Base-by-base conservation (phyloP, 202 grass and related monocot species). In the Eragrostis tef region DNA sequence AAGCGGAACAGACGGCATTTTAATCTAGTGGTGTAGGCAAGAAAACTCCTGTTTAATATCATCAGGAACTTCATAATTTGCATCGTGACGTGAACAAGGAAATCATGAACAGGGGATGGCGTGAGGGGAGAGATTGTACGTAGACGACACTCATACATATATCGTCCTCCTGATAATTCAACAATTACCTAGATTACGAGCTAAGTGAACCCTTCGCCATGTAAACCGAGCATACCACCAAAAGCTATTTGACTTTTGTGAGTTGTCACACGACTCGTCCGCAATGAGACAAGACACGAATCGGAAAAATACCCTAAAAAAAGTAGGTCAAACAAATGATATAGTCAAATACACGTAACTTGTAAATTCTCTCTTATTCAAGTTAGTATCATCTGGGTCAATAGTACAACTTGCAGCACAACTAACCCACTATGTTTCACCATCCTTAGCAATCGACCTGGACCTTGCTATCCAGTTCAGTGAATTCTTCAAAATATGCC, bases 401-500 rank as follows among this genome's bases (percentile, higher is more conserved):
- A 7, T 14, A 61, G 39, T 86, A 60, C 71, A 76, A 9, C 42
- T 26, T 61, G 21, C 34, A 62, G 51, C 86, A 88, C 15, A 49
- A 41, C 49, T 71, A 65, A 78, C 22, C 54, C 47, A 71, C 60
- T 51, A 78, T 64, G 17, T 58, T 74, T 17, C 21, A 19, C 27
- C 67, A 64, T 20, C 31, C 70, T 84, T 85, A 94, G 15, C 50
- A 85, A 71, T 98, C 90, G 19, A 98, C 79, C 54, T 53, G 88
- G 64, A 98, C 36, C 78, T 95, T 94, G 45, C 65, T 73, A 74
- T 98, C 88, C 70, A 98, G 45, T 74, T 94, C 82, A 5, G 95
- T 88, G 64, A 91, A 98, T 52, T 98, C 95, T 48, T 88, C 75
- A 59, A 88, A 98, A 86, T 91, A 98, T 84, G 95, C 92, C 74